Conservation (phyloP, 306 rosid genomes). For the Medicago ruthenica region DNA sequence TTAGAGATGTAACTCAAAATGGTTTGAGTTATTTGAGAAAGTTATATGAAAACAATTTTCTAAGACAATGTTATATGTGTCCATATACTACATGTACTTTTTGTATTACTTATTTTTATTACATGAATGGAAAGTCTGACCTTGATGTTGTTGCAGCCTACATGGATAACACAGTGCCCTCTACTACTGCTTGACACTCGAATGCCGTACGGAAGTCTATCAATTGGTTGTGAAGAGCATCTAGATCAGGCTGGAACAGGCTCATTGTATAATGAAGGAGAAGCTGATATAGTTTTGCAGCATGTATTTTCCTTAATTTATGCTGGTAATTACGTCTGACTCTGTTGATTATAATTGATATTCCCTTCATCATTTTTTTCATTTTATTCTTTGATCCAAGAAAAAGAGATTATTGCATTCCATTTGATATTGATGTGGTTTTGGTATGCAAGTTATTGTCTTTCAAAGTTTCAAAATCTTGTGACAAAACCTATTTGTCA, state of each 20-base stretch:
- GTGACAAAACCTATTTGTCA: conserved; percentile 24
- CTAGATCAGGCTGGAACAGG: conserved; percentile 89
- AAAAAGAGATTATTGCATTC: conserved; percentile 24
- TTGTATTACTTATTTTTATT: conserved; percentile 34
- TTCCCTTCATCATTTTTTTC: not conserved
- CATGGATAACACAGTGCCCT: conserved; percentile 90
- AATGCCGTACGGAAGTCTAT: conserved; percentile 83
- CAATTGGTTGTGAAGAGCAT: conserved; percentile 80
- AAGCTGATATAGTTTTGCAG: conserved; percentile 81
- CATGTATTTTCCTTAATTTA: conserved; percentile 72
- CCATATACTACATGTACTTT: conserved; percentile 2
- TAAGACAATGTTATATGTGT: not conserved
- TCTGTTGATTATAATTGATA: not conserved
- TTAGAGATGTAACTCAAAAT: too few relatives aligned
- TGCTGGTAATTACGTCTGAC: conserved; percentile 57
- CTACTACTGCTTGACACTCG: conserved; percentile 83
- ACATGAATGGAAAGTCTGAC: conserved; percentile 38
- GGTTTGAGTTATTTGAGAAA: not conserved
- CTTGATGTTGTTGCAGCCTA: conserved; percentile 56
- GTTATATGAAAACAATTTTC: not conserved
- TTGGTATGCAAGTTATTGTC: not conserved
- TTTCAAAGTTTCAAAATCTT: conserved; percentile 13
- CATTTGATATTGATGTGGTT: conserved; percentile 15
- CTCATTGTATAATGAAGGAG: conserved; percentile 82
- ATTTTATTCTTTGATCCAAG: not conserved